Evolutionary conservation across 768 basidiomycete genomes (phyloP).

Genomic region (Psilocybe tampanensis): DNA sequence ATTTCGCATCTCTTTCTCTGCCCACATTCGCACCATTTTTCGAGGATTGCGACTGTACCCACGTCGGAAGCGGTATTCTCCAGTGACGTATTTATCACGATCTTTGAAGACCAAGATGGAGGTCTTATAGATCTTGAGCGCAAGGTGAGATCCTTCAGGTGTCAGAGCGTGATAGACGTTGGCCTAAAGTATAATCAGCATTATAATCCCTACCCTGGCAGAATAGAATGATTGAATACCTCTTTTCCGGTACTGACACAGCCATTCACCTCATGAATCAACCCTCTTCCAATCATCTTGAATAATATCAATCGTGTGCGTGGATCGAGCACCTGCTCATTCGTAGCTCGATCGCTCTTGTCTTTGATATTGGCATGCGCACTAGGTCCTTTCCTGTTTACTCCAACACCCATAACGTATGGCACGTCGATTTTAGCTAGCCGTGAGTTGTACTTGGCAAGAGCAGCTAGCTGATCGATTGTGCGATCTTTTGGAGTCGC

Average conservation of each 20-base stretch:
- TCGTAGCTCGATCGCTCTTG: conserved; percentile 95
- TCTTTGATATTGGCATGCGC: conserved; percentile 90
- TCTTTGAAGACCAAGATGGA: conserved; percentile 98
- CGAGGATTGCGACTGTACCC: conserved; percentile 93
- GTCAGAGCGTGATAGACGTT: conserved; percentile 94
- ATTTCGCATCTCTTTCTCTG: conserved; percentile 99
- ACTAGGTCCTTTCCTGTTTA: conserved; percentile 92
- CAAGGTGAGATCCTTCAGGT: conserved; percentile 62
- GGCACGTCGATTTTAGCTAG: conserved; percentile 77
- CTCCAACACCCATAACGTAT: conserved; percentile 68
- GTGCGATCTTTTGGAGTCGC: conserved; percentile 56
- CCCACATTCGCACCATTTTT: conserved; percentile 99
- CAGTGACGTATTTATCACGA: conserved; percentile 94
- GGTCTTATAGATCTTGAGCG: conserved; percentile 98
- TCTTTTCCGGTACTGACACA: conserved; percentile 99
- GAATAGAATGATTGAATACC: conserved; percentile 47
- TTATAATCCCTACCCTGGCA: conserved; percentile 2
- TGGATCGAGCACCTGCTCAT: conserved; percentile 95
- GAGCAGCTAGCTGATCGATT: conserved; percentile 69
- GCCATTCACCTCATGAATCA: conserved; percentile 90
- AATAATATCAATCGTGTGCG: conserved; percentile 93
- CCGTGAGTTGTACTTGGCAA: conserved; percentile 77
- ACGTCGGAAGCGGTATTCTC: conserved; percentile 92
- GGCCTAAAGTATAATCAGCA: conserved; percentile 52
- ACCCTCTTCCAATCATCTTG: conserved; percentile 91